These are phyloP conservation scores for Nakazawaea ernobii DNA, from an alignment of 805 yeast species.

Conservation along the genomic window DNA sequence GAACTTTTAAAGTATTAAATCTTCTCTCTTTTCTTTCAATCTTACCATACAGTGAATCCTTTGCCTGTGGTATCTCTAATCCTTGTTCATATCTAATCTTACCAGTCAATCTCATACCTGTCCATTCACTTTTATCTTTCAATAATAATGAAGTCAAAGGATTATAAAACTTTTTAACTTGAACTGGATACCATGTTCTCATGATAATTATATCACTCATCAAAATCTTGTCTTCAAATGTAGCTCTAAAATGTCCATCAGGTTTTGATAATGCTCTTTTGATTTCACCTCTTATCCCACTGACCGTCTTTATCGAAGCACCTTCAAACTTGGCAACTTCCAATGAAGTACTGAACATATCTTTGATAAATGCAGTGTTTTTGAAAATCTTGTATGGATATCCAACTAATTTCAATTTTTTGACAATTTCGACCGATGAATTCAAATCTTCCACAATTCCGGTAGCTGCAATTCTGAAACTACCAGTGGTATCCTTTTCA, in stretches of 20 bases:
- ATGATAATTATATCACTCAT: slow-evolving; percentile 86
- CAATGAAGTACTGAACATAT: slow-evolving; percentile 87
- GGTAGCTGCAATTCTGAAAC: slow-evolving; percentile 93
- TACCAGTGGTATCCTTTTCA: slow-evolving; percentile 75
- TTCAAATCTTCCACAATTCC: slow-evolving; percentile 95
- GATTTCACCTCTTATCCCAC: slow-evolving; percentile 97
- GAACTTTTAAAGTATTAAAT: slow-evolving; percentile 85
- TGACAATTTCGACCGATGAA: slow-evolving; percentile 84
- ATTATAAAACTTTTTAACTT: slow-evolving; percentile 84
- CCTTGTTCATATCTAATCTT: slow-evolving; percentile 76
- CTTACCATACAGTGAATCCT: slow-evolving; percentile 52
- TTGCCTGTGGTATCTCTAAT: slow-evolving; percentile 53
- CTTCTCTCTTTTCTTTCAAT: slow-evolving; percentile 79
- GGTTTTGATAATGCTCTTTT: slow-evolving; percentile 91
- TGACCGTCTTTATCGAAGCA: slow-evolving; percentile 92
- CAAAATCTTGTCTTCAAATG: slow-evolving; percentile 91
- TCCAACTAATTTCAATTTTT: slow-evolving; percentile 92
- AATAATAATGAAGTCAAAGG: slow-evolving; percentile 90
- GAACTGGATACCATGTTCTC: slow-evolving; percentile 96
- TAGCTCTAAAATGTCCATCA: slow-evolving; percentile 93
- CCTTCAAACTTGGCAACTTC: slow-evolving; percentile 99
- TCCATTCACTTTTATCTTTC: slow-evolving; percentile 79
- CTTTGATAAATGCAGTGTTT: slow-evolving; percentile 95
- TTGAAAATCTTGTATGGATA: slow-evolving; percentile 89
- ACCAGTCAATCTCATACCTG: slow-evolving; percentile 95